These are phyloP conservation scores for Phytophthora lateralis DNA, from an alignment of 352 stramenopile species.

Conservation along the genomic window DNA sequence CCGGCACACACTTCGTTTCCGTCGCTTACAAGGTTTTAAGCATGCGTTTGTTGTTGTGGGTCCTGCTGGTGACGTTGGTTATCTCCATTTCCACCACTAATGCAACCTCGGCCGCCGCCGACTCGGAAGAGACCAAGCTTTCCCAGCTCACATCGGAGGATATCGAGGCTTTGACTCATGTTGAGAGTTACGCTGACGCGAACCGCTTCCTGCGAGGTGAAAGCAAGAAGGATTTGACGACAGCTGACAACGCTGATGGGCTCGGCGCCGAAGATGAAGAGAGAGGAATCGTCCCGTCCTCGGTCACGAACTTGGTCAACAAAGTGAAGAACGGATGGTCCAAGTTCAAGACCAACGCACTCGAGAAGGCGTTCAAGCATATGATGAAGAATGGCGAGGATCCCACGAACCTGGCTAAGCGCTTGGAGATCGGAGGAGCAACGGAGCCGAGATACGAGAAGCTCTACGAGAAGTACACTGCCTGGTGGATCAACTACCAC, in stretches of 20 bases:
- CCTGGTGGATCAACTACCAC: conserved; percentile 9
- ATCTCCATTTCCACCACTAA: conserved; percentile 4
- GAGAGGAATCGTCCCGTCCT: conserved; percentile 10
- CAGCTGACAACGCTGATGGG: background rate
- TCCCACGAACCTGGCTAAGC: conserved; percentile 15
- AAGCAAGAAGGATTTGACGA: conserved; percentile 10
- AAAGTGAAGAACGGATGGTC: conserved; percentile 12
- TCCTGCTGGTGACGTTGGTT: conserved; percentile 12
- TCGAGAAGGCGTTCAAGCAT: conserved; percentile 20
- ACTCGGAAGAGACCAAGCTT: background rate
- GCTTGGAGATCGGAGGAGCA: conserved; percentile 10
- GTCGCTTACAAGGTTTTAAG: background rate
- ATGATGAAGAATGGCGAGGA: conserved; percentile 20
- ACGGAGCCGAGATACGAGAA: conserved; percentile 8
- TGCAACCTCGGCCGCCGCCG: background rate
- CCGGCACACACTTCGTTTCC: background rate
- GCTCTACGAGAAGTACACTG: conserved; percentile 12
- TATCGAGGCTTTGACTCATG: conserved; percentile 10
- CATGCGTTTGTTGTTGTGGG: conserved; percentile 23
- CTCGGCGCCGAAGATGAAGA: conserved; percentile 12
- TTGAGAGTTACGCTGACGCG: conserved; percentile 2
- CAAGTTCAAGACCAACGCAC: conserved; percentile 6
- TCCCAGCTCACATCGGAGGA: conserved; percentile 5
- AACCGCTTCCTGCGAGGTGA: conserved; percentile 18
- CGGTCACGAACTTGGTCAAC: conserved; percentile 6